These are phyloP conservation scores for Malus domestica DNA, from an alignment of 306 rosid species.

Conservation along the genomic window ASM211411v1 NC_041793.1:30240001-30240500, in stretches of 20 bases:
- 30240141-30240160: constrained; percentile 29
- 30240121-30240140: constrained; percentile 39
- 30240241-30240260: constrained; percentile 2
- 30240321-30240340: constrained; percentile 62
- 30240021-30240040: not conserved
- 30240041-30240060: constrained; percentile 18
- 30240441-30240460: not conserved
- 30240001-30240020: not conserved
- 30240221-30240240: not conserved
- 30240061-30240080: constrained; percentile 85
- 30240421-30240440: not conserved
- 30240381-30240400: not conserved
- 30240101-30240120: constrained; percentile 68
- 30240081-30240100: constrained; percentile 49
- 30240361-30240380: not conserved
- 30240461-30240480: not conserved
- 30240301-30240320: constrained; percentile 52
- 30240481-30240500: not conserved
- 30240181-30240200: not conserved
- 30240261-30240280: constrained; percentile 62
- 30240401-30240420: not conserved
- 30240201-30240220: not conserved
- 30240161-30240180: constrained; percentile 1
- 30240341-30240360: not conserved
- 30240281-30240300: constrained; percentile 50